Evolutionary conservation across 306 rosid genomes (phyloP).

Genomic region (Myrica gale): DNA sequence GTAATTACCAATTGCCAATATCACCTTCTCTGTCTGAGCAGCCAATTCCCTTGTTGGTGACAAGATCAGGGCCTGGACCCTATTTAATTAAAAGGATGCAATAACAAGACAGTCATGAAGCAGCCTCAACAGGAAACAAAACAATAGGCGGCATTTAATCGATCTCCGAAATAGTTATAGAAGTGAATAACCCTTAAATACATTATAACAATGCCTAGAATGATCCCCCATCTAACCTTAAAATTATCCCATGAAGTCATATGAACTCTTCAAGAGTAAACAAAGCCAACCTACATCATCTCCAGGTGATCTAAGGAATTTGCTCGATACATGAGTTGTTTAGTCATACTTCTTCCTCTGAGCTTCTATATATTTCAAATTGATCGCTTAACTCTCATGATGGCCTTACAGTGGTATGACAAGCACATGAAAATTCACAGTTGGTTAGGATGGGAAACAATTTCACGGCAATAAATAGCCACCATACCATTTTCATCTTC

Average conservation of each 20-base stretch:
- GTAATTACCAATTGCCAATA: conserved; percentile 83
- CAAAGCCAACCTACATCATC: background rate
- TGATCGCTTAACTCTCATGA: background rate
- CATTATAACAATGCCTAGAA: background rate
- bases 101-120: background rate
- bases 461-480: background rate
- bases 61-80: conserved; percentile 87
- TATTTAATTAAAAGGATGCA: conserved; percentile 12
- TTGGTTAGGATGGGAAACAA: background rate
- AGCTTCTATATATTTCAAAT: background rate
- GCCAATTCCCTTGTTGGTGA: conserved; percentile 98
- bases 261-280: background rate
- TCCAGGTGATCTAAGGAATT: background rate
- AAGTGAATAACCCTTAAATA: background rate
- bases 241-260: background rate
- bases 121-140: background rate
- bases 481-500: background rate
- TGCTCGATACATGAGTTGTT: background rate
- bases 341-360: background rate
- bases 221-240: background rate
- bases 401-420: background rate
- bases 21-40: conserved; percentile 86
- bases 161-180: background rate
- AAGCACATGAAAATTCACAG: background rate
- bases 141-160: background rate